phyloP scores from a whole-genome alignment of 495 filamentous ascomycete genomes.

The Aspergillus asperescens region DNA sequence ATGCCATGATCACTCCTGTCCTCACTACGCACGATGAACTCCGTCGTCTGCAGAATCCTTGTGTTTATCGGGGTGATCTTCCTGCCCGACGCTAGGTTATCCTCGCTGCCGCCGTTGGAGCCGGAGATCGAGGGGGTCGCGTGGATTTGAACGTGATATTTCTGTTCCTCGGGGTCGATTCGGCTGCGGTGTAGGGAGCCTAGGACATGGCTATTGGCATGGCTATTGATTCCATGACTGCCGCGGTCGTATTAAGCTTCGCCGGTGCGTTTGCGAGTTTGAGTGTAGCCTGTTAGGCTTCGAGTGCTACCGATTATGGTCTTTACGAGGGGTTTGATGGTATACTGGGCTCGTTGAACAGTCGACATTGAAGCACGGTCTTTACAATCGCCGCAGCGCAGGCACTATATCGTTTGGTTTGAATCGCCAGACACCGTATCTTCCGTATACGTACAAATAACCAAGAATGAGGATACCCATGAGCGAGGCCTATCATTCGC shows the following conservation, averaged over 20 bases:
- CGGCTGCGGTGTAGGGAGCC: constrained; percentile 1
- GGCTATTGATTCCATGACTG: too few relatives aligned
- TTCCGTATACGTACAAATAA: constrained; percentile 36
- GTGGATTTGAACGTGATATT: constrained; percentile 9
- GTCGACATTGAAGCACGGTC: constrained; percentile 28
- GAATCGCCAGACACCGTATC: too few relatives aligned
- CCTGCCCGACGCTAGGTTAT: background rate
- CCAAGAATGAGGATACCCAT: constrained; percentile 40
- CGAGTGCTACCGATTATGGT: constrained; percentile 17
- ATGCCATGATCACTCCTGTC: background rate
- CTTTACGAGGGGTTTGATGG: constrained; percentile 40
- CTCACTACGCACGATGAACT: constrained; percentile 9
- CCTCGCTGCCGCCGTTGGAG: constrained; percentile 8
- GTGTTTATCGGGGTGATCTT: background rate
- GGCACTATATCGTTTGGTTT: too few relatives aligned
- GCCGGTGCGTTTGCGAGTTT: constrained; percentile 9
- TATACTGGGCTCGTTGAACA: constrained; percentile 32
- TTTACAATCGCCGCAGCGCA: constrained; percentile 45
- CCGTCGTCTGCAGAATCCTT: constrained; percentile 6
- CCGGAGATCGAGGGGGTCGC: constrained; percentile 1
- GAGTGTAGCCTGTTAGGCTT: constrained; percentile 16
- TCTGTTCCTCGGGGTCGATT: constrained; percentile 5
- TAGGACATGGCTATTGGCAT: constrained; percentile 5
- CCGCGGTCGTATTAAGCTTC: constrained; percentile 8
- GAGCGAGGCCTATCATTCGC: constrained; percentile 33